These are phyloP conservation scores for Endogone sp. DNA, from an alignment of 192 early-diverging fungal species.

Conservation along the genomic window DNA sequence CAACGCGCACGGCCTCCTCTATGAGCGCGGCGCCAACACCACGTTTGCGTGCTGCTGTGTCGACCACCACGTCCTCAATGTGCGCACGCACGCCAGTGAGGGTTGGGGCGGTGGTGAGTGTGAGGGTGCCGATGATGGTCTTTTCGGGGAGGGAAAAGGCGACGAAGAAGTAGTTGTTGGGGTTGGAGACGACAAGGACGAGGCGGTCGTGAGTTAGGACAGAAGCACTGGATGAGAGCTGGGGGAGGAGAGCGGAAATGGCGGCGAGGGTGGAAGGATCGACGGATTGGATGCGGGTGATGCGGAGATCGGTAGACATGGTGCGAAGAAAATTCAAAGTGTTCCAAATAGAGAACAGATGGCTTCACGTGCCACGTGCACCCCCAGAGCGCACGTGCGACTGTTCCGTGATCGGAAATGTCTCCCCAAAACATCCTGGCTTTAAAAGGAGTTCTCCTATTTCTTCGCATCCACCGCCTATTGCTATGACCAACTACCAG, in stretches of 20 bases:
- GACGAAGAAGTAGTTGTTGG: not conserved
- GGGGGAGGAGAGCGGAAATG: not conserved
- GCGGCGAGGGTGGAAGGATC: not conserved
- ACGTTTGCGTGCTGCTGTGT: conserved; percentile 18
- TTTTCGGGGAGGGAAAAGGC: not conserved
- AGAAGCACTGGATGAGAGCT: not conserved
- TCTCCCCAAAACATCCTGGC: too few species aligned
- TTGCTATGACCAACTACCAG: not conserved
- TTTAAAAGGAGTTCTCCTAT: too few species aligned
- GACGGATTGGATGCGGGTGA: conserved; percentile 1
- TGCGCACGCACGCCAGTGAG: conserved; percentile 41
- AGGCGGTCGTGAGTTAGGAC: not conserved
- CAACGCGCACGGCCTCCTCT: conserved; percentile 17
- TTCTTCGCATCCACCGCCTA: too few species aligned
- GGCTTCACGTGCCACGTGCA: too few species aligned
- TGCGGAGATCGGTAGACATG: not conserved
- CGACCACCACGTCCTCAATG: conserved; percentile 47
- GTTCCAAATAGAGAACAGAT: conserved; percentile 5
- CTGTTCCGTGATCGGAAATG: too few species aligned
- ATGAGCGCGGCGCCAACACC: conserved; percentile 33
- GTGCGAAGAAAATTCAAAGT: not conserved
- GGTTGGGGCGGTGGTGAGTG: conserved; percentile 24
- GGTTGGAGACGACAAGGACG: not conserved
- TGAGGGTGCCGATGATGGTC: conserved; percentile 32
- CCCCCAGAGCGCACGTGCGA: too few species aligned